Evolutionary conservation across 306 rosid species (phyloP), one percentile per base, ranked within the genome.

Genomic region (Fragaria ananassa): DNA sequence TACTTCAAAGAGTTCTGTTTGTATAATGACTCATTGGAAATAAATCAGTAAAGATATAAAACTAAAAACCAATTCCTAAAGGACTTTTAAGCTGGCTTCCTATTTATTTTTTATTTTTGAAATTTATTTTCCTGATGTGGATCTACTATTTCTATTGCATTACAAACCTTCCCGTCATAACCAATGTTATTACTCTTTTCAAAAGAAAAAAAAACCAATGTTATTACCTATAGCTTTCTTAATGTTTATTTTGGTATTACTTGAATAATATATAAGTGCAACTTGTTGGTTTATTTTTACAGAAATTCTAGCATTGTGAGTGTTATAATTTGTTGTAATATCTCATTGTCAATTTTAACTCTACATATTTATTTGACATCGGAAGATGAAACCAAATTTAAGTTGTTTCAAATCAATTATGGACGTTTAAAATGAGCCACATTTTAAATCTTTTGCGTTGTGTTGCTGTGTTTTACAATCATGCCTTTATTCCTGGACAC

Each of bases 1-100:
- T 27, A 46, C 27, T 82, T 74, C 44, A 49, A 14, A 68, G 47
- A 21, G 41, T 18, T 47, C 76, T 78, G 76, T 63, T 71, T 81
- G 35, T 25, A 60, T 71, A 47, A 71, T 63, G 60, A 49, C 63
- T 70, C 23, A 3, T 62, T 50, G 70, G 65, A 76, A 47, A 51
- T 19, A 53, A 27, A 51, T 70, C 41, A 70, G 13, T 70, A 1
- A 17, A 31, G 31, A 4, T 5, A 29, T 17, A 70, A 57, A 70
- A 70, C 61, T 49, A 47, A 70, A 1, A 61, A 61, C 29, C 6
- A 31, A 51, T n/a, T 29, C 29, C 1, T 34, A 50, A 9, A 25
- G 23, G 56, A 25, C 35, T 69, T 21, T 46, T 4, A 50, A 50
- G 21, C 18, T 15, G 21, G 10, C 53, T 50, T 50, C 56, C 56